phyloP scores from a whole-genome alignment of 2,329 filamentous ascomycete genomes.

The Clonostachys byssicola region DNA sequence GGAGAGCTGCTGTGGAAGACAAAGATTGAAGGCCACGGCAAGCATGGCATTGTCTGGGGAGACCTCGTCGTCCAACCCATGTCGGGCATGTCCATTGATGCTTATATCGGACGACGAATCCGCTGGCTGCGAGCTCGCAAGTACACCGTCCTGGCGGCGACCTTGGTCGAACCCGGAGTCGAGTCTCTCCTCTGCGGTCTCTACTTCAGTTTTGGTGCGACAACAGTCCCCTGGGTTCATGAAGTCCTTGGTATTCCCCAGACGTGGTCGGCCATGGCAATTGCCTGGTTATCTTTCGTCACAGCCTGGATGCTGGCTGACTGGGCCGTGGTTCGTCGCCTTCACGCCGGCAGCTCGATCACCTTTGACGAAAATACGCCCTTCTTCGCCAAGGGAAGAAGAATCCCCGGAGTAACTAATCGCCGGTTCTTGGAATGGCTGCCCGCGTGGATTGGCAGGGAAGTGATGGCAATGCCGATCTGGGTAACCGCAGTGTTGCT shows the following conservation, averaged over 20 bases:
- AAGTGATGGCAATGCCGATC: constrained; percentile 78
- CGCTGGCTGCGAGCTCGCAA: constrained; percentile 93
- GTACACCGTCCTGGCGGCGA: constrained; percentile 86
- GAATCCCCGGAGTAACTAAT: constrained; percentile 10
- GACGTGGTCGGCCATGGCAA: constrained; percentile 64
- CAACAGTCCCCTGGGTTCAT: constrained; percentile 64
- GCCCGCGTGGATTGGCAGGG: constrained; percentile 78
- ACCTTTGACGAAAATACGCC: constrained; percentile 58
- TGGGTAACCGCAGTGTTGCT: constrained; percentile 88
- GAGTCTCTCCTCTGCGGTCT: constrained; percentile 82
- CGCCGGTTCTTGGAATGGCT: constrained; percentile 69
- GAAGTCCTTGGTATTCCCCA: constrained; percentile 45
- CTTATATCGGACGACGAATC: constrained; percentile 77
- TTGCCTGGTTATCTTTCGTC: constrained; percentile 65
- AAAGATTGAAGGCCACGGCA: constrained; percentile 59
- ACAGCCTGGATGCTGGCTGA: constrained; percentile 71
- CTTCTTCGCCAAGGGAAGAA: constrained; percentile 56
- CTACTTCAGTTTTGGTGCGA: constrained; percentile 76
- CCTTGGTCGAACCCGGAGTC: constrained; percentile 87
- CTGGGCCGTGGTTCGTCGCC: constrained; percentile 64
- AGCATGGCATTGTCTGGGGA: constrained; percentile 80
- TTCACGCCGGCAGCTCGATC: constrained; percentile 71
- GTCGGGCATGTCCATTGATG: constrained; percentile 69
- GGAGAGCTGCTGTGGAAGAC: constrained; percentile 85
- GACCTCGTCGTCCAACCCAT: constrained; percentile 91